Conservation (phyloP, 257 asterid species). For the Striga asiatica region DNA sequence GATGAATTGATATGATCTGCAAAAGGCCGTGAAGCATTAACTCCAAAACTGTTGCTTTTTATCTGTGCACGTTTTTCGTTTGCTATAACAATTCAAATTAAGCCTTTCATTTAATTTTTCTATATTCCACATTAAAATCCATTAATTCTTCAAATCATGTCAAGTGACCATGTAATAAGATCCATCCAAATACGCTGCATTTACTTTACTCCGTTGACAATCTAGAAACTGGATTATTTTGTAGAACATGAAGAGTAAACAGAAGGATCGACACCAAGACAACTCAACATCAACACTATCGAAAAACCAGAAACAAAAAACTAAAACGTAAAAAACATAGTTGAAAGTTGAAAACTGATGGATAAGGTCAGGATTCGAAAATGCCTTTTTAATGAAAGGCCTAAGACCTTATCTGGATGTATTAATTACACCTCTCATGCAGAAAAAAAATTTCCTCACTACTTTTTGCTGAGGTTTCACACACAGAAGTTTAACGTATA, state of each 20-base stretch:
- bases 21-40: neutral
- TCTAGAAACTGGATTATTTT: neutral
- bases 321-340: conserved; percentile 2
- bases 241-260: neutral
- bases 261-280: neutral
- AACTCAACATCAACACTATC: conserved; percentile 1
- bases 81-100: neutral
- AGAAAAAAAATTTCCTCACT: neutral
- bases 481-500: conserved; percentile 27
- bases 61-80: conserved; percentile 2
- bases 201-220: neutral
- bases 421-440: conserved; percentile 19
- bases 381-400: conserved; percentile 1
- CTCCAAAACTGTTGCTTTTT: conserved; percentile 12
- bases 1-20: neutral
- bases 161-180: neutral
- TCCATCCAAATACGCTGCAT: neutral
- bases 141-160: neutral
- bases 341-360: neutral
- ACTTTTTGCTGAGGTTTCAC: neutral
- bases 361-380: conserved; percentile 15
- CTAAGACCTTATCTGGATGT: conserved; percentile 12
- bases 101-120: neutral
- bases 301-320: neutral
- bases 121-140: neutral